Evolutionary conservation across 805 yeast genomes (phyloP).

Genomic region (Yamadazyma ubonensis): DNA sequence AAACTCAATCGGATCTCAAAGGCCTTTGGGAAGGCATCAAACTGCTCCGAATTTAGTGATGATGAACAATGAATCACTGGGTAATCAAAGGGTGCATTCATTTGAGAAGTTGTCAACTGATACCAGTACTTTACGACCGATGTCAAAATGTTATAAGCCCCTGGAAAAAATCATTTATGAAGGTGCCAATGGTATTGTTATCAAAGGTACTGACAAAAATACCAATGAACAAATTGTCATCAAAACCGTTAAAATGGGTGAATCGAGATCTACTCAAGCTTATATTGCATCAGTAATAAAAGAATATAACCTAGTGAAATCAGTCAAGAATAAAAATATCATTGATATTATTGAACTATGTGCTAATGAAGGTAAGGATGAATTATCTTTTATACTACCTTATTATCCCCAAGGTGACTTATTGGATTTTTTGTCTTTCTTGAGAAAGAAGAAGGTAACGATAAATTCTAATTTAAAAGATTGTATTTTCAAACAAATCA

Average conservation of each 20-base stretch:
- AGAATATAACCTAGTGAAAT: conserved; percentile 30
- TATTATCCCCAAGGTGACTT: conserved; percentile 50
- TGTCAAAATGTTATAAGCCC: neutral
- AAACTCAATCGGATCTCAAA: neutral
- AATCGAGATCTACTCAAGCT: conserved; percentile 9
- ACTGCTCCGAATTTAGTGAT: neutral
- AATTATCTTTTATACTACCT: conserved; percentile 40
- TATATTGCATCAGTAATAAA: conserved; percentile 26
- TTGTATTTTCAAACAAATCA: conserved; percentile 45
- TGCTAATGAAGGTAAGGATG: conserved; percentile 13
- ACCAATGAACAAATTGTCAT: conserved; percentile 25
- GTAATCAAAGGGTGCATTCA: neutral
- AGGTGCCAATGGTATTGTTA: conserved; percentile 42
- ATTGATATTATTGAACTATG: conserved; percentile 29
- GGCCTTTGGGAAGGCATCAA: neutral
- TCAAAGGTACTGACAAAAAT: conserved; percentile 28
- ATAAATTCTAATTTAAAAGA: conserved; percentile 40
- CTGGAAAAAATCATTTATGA: conserved; percentile 25
- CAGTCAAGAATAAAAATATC: conserved; percentile 29
- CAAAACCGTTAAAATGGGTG: conserved; percentile 28
- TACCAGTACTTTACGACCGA: neutral
- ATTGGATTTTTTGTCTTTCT: conserved; percentile 38
- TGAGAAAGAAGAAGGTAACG: conserved; percentile 34
- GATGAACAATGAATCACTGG: neutral
- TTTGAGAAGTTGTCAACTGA: neutral